These are phyloP conservation scores for Cynanchum wilfordii DNA, from an alignment of 257 asterid genomes.

Conservation along the genomic window DNA sequence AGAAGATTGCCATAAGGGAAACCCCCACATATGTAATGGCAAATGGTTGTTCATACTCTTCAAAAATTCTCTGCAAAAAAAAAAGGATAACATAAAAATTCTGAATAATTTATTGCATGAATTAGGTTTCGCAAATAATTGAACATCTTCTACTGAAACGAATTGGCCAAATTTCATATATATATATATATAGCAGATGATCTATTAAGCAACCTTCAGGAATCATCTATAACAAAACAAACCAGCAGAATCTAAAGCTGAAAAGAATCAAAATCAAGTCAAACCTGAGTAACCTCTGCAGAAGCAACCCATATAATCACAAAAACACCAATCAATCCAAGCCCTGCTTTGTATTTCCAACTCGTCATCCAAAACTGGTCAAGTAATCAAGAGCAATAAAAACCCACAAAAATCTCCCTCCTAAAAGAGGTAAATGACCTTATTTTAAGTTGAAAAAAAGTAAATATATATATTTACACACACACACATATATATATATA, in stretches of 20 bases:
- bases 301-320: conserved; percentile 82
- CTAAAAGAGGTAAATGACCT: neutral
- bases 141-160: neutral
- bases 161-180: no score
- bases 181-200: neutral
- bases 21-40: conserved; percentile 71
- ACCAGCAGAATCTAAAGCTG: neutral
- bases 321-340: conserved; percentile 68
- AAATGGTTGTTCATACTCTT: conserved; percentile 71
- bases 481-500: no score
- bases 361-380: conserved; percentile 37
- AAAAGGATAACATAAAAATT: neutral
- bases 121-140: neutral
- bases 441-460: neutral
- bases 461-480: no score
- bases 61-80: conserved; percentile 54
- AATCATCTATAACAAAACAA: neutral
- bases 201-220: neutral
- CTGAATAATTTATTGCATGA: neutral
- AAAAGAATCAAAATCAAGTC: neutral
- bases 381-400: neutral
- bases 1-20: conserved; percentile 66
- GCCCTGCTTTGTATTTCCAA: conserved; percentile 65
- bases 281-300: conserved; percentile 89
- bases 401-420: neutral